Evolutionary conservation across 208 protist genomes (phyloP), one percentile per base, ranked within the genome.

Genomic region (Trypanosoma cruzi): DNA sequence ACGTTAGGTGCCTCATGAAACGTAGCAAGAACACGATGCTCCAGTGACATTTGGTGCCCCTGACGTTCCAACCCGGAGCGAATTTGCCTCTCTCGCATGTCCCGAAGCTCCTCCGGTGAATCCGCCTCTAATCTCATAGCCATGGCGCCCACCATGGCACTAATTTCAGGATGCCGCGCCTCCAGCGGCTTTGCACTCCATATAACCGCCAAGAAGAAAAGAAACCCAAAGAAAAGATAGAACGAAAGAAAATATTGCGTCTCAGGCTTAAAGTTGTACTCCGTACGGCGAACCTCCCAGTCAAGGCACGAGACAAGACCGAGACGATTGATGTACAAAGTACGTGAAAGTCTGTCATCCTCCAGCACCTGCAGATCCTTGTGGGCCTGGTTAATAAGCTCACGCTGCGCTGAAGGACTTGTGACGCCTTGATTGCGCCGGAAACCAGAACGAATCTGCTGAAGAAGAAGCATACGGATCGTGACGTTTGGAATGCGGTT

Each of bases 301-400:
- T 96, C 90, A n/a, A 96, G 80, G 49, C 90, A 96, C 0, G 87
- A 92, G 13, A 96, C 90, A n/a, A 93, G 73, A 4, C 90, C 90
- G 4, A 96, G 75, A n/a, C 86, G 80, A 63, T 96, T 96, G 50
- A 96, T 96, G 79, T 89, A 96, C 42, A 96, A 62, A 8, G 90
- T 96, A 14, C 90, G 83, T 3, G 90, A 96, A 11, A 96, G 79
- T 5, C 90, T 78, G 2, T 93, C 90, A 68, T 96, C 90, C 68
- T 96, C 87, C 42, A 96, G 59, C 54, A 96, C 85, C 34, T 79
- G 68, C 1, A 96, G 59, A 63, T 96, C 90, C 66, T 96, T 93
- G 72, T 90, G 86, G 0, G 90, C 85, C 54, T 96, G 90, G 40
- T 79, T 87, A 53, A 96, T 68, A 31, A 96, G 77, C 74, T 96